Evolutionary conservation across 768 basidiomycete species (phyloP).

Genomic region (Daedaleopsis sinensis): DNA sequence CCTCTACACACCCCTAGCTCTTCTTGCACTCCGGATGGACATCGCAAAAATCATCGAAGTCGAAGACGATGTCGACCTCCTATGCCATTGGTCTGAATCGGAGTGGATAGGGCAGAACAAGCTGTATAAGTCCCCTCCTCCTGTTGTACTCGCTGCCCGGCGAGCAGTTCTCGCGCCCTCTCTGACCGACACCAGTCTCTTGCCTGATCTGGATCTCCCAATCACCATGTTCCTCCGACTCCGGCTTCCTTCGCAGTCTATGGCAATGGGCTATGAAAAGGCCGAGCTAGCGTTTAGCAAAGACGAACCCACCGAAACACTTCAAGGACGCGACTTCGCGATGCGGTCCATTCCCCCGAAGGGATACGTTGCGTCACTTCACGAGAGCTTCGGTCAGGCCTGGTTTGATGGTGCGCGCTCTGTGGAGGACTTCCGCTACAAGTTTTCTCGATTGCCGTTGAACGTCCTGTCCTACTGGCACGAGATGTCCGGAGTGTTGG

Average conservation of each 20-base stretch:
- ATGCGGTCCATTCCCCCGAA: not conserved
- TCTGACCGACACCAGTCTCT: not conserved
- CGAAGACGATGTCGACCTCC: too few species aligned
- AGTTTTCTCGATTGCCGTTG: constrained; percentile 9
- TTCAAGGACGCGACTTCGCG: not conserved
- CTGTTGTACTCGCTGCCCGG: not conserved
- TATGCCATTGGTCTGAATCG: too few species aligned
- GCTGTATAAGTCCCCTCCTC: not conserved
- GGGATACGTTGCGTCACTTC: not conserved
- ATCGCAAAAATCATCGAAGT: too few species aligned
- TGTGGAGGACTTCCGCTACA: constrained; percentile 2
- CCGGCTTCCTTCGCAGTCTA: not conserved
- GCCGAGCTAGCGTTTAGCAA: not conserved
- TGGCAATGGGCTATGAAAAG: not conserved
- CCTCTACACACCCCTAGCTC: too few species aligned
- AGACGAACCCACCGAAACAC: not conserved
- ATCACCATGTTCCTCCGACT: not conserved
- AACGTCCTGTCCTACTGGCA: constrained; percentile 10
- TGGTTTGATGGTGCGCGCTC: constrained; percentile 7
- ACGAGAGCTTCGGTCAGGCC: not conserved
- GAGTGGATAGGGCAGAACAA: not conserved
- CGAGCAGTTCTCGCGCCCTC: not conserved
- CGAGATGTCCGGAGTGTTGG: constrained; percentile 3
- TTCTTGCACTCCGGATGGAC: too few species aligned
- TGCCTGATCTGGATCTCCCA: too few species aligned